Base-by-base conservation (phyloP, 306 rosid genomes). In the Begonia masoniana region DNA sequence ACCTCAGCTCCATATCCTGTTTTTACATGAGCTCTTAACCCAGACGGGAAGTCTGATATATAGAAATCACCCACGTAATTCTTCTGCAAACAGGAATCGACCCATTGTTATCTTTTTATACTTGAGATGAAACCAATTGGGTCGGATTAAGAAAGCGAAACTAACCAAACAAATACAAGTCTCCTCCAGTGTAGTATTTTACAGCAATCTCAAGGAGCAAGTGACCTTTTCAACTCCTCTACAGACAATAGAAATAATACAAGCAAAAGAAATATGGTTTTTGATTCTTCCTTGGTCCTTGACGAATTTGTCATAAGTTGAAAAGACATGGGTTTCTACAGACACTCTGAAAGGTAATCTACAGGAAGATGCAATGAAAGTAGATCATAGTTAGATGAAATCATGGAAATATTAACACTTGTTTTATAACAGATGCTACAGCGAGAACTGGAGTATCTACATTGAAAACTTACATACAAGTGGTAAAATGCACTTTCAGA, bases 1-100 rank as follows among this genome's bases (percentile, higher is more conserved):
- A 92, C 96, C 79, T 86, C 86, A 55, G 88, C 86, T 50, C 99
- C 96, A 63, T 81, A 72, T 41, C 96, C 96, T 24, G 94, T 88
- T 79, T 92, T 92, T 60, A 92, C 96, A 43, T 83, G 48, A 14
- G 99, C 99, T 76, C 99, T 83, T 63, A 86, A 70, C 61, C 99
- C 99, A 54, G 99, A 73, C 66, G 86, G 96, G 72, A 83, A 86
- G 62, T 92, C 99, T 57, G 99, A 92, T 64, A 92, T 69, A 68
- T 86, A 92, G 58, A 92, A 92, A 52, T 92, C 96, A 52, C 93
- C 88, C 7, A 83, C 83, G 43, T 81, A 68, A 79, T 68, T 92
- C 99, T 68, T 92, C 99, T 92, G 99, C 62, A 47, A 66, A 19
- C 57, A 72, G 39, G 39, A 31, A 31, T 31, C 8, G 9, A 7